These are phyloP conservation scores for Blakeslea trispora DNA, from an alignment of 371 early-diverging fungal species.

Conservation along the genomic window DNA sequence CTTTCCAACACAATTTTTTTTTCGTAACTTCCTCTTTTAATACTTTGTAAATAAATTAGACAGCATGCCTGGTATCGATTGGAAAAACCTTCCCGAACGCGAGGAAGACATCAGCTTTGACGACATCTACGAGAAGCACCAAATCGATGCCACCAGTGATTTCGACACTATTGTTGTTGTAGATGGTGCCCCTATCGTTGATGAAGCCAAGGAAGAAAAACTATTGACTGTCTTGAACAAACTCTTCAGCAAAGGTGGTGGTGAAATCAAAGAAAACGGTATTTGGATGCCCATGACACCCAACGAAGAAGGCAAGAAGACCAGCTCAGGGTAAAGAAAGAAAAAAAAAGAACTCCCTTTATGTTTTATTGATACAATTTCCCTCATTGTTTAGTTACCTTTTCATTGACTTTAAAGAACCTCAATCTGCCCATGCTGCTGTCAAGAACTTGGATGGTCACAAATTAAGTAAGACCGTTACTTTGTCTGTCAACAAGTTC, in stretches of 20 bases:
- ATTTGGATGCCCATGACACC: slow-evolving; percentile 87
- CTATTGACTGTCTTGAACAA: slow-evolving; percentile 77
- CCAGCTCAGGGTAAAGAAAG: slow-evolving; percentile 82
- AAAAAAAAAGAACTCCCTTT: too few species aligned
- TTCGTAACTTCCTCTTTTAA: neutral
- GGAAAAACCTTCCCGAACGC: slow-evolving; percentile 58
- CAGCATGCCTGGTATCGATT: slow-evolving; percentile 49
- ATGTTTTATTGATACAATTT: neutral
- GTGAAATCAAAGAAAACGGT: slow-evolving; percentile 80
- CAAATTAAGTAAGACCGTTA: slow-evolving; percentile 83
- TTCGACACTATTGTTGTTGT: slow-evolving; percentile 91
- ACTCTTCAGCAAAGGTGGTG: slow-evolving; percentile 75
- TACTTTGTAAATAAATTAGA: neutral
- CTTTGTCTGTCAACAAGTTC: slow-evolving; percentile 83
- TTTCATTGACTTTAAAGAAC: slow-evolving; percentile 91
- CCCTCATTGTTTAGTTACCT: slow-evolving; percentile 64
- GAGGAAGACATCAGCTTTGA: slow-evolving; percentile 86
- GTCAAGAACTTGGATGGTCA: slow-evolving; percentile 79
- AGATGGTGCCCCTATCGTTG: slow-evolving; percentile 91
- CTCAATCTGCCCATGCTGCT: slow-evolving; percentile 82
- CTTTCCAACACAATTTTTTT: slow-evolving; percentile 8
- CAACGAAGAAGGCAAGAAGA: slow-evolving; percentile 67
- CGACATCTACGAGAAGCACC: slow-evolving; percentile 84
- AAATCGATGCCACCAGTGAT: slow-evolving; percentile 63
- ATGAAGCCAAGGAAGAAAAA: slow-evolving; percentile 85